Percentiles rank a stretch among this genome's conserved stretches.
Evolutionary conservation across 176 grass and related monocot species (phyloP).

Genomic region (Carex pumila): DNA sequence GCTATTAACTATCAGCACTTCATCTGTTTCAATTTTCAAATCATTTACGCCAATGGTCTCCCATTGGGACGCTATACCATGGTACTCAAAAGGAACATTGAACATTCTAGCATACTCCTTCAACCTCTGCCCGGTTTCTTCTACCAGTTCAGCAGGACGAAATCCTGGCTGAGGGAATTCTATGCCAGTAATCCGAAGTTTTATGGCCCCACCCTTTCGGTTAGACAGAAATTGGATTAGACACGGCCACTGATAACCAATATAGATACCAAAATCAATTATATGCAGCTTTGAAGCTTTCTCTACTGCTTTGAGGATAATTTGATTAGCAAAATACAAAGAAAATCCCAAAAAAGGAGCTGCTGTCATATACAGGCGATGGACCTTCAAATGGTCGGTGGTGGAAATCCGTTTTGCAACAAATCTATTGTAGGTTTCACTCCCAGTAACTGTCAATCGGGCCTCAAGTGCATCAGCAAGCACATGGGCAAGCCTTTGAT

Average conservation of each 20-base stretch:
- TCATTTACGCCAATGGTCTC: slow-evolving; percentile 23
- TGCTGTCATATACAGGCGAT: slow-evolving; percentile 20
- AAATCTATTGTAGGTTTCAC: slow-evolving; percentile 16
- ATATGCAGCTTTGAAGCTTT: slow-evolving; percentile 21
- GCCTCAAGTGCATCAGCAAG: slow-evolving; percentile 29
- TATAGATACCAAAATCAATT: slow-evolving; percentile 18
- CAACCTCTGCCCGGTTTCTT: slow-evolving; percentile 28
- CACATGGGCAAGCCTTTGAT: slow-evolving; percentile 24
- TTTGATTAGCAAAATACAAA: slow-evolving; percentile 3
- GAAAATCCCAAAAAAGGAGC: background rate
- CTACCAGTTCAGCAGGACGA: slow-evolving; percentile 21
- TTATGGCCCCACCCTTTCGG: background rate
- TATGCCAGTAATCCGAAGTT: slow-evolving; percentile 17
- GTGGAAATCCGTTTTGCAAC: slow-evolving; percentile 20
- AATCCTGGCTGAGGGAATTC: slow-evolving; percentile 28
- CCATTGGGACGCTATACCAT: slow-evolving; percentile 24
- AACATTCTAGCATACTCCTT: slow-evolving; percentile 34
- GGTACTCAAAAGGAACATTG: slow-evolving; percentile 34
- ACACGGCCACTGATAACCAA: slow-evolving; percentile 16
- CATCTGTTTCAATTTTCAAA: slow-evolving; percentile 25
- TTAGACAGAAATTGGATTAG: slow-evolving; percentile 8
- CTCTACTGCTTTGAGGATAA: background rate
- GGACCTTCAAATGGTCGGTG: slow-evolving; percentile 20
- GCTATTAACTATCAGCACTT: slow-evolving; percentile 29
- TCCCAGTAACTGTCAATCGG: slow-evolving; percentile 24